A percentile compares a stretch with the other conserved stretches of the same genome.
These are phyloP conservation scores for Verruconis gallopava DNA, from an alignment of 2,329 filamentous ascomycete genomes.

Conservation along the genomic window DNA sequence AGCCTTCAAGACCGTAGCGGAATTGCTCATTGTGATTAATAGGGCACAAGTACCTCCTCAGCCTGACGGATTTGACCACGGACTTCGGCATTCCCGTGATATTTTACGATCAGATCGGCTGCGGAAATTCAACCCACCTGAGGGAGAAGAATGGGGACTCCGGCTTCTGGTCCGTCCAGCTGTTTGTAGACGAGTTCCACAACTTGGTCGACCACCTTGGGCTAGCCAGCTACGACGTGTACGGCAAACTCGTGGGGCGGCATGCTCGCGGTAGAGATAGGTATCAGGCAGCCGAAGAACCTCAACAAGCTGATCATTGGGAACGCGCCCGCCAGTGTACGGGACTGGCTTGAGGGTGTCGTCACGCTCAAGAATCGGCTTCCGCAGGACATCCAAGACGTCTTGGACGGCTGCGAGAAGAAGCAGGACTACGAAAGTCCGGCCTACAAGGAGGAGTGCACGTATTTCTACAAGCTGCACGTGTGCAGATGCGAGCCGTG, in stretches of 20 bases:
- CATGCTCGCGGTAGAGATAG: constrained; percentile 10
- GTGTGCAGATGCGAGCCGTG: constrained; percentile 20
- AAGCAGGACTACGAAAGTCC: constrained; percentile 18
- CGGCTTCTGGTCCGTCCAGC: constrained; percentile 9
- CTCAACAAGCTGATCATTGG: constrained; percentile 13
- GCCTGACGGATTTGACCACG: constrained; percentile 10
- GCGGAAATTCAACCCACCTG: constrained; percentile 8
- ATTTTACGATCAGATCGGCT: constrained; percentile 11
- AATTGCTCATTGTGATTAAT: too few relatives aligned
- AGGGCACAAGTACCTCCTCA: constrained; percentile 28
- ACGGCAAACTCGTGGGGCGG: constrained; percentile 11
- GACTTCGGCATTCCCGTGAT: constrained; percentile 9
- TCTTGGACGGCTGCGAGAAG: constrained; percentile 18
- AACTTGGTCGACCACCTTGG: constrained; percentile 9
- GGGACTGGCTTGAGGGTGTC: constrained; percentile 18
- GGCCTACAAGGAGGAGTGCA: constrained; percentile 21
- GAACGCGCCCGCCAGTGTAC: constrained; percentile 19
- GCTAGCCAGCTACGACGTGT: constrained; percentile 8
- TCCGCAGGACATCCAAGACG: constrained; percentile 19
- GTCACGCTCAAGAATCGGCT: constrained; percentile 16
- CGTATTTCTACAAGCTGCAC: constrained; percentile 19
- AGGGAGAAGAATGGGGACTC: constrained; percentile 9
- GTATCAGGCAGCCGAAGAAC: constrained; percentile 4
- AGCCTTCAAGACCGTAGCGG: background rate
- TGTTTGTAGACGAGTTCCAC: constrained; percentile 9